Evolutionary conservation across 208 protist genomes (phyloP).

Genomic region (Leishmania aethiopica): DNA sequence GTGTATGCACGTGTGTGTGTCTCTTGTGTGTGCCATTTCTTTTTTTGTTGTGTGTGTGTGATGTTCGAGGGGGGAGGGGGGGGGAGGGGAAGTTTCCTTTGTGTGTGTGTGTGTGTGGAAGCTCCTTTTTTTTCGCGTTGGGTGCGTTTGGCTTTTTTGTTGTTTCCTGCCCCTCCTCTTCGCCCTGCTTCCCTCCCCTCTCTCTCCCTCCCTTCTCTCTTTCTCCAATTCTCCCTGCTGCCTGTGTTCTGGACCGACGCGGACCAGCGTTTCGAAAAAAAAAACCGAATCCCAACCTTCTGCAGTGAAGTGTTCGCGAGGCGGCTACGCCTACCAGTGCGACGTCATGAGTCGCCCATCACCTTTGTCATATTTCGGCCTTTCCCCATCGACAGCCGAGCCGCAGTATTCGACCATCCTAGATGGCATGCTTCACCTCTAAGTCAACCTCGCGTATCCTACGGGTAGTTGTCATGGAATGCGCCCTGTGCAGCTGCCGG

Average conservation of each 20-base stretch:
- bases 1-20: not conserved
- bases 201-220: not conserved
- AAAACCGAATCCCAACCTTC: not conserved
- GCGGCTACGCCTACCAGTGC: not conserved
- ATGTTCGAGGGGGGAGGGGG: not conserved
- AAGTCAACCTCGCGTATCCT: not conserved
- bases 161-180: not conserved
- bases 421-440: not conserved
- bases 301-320: not conserved
- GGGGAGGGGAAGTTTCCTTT: not conserved
- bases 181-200: not conserved
- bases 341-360: not conserved
- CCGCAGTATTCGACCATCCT: not conserved
- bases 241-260: not conserved
- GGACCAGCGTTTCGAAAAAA: not conserved
- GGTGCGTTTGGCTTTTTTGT: not conserved
- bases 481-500: not conserved
- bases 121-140: not conserved
- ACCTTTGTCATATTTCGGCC: not conserved
- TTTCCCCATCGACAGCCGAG: not conserved
- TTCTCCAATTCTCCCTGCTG: not conserved
- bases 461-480: not conserved
- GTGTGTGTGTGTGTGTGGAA: not conserved
- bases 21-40: not conserved
- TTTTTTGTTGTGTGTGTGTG: slow-evolving; percentile 2